Evolutionary conservation across 768 basidiomycete genomes (phyloP).

Genomic region (Lactarius hatsudake): DNA sequence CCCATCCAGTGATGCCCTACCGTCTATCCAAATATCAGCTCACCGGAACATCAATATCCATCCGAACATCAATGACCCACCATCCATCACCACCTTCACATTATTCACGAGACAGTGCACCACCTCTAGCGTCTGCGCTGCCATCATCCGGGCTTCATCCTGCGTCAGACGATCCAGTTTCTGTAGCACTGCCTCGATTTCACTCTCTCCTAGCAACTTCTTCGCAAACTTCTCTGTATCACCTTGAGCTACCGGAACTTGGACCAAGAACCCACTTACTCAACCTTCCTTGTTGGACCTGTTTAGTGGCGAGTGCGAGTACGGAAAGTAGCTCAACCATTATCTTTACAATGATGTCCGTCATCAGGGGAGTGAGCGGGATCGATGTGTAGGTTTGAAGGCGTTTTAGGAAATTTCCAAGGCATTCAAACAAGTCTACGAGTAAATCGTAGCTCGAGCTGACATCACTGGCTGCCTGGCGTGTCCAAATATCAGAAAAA

Average conservation of each 20-base stretch:
- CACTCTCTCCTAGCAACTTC: neutral
- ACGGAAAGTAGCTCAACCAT: neutral
- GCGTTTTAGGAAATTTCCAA: neutral
- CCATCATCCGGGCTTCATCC: neutral
- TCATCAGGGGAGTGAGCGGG: neutral
- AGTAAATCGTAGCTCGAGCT: neutral
- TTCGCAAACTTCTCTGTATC: neutral
- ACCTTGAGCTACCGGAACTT: neutral
- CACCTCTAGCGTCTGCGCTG: neutral
- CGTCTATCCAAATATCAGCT: neutral
- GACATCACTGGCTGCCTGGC: neutral
- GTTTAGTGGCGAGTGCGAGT: neutral
- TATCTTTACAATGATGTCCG: neutral
- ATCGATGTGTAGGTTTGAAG: neutral
- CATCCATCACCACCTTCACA: neutral
- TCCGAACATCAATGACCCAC: neutral
- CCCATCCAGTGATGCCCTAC: neutral
- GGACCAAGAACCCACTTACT: neutral
- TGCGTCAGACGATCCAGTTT: neutral
- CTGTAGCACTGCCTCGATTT: neutral
- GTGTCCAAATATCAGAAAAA: neutral
- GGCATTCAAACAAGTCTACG: neutral
- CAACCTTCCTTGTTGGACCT: neutral
- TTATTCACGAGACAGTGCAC: neutral
- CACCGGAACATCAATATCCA: neutral